Base-by-base conservation (phyloP, 2,329 filamentous ascomycete genomes). In the Zalaria obscura region DNA sequence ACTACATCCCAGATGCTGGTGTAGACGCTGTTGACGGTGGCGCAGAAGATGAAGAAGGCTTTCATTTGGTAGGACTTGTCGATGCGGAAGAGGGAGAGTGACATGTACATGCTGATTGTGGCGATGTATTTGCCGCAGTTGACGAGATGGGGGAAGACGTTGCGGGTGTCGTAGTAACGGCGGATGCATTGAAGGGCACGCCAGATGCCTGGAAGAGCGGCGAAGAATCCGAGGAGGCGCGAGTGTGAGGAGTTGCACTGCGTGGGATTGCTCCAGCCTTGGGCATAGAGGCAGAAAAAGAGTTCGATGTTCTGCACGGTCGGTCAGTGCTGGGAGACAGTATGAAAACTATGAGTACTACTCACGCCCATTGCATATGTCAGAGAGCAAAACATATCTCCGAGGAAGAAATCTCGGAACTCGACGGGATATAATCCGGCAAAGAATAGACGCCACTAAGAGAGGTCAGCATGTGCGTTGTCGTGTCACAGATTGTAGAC, bases 381-480 rank as follows among this genome's bases (percentile, higher is more conserved):
- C 42, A 93, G 69, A 3, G 91, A 96, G 62, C 89, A 96, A 61
- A 93, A 94, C 70, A 96, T 95, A 58, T 98, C 91, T 40, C 91
- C 91, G 0, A 96, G 72, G 61, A 95, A 96, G 64, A 98, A 96
- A 61, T 98, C 91, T 44, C 88, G 77, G 59, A 96, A 98, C 58
- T 96, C 89, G 39, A 98, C 91, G 1, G 86, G 86, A 54, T 93
- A 95, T 18, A 93, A 59, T 3, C 88, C 88, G 9, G 89, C 85
- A 38, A 89, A 72, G 40, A 93, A 65, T 11, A 96, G 69, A 46
- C 91, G 83, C 75, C 83, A 93, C 81, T 91, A 48, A 5, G 7
- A 8, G 3, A 3, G 5, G 42, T 68, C 47, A 68, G 60, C 45
- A 28, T 40, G 8, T 2, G 4, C 11, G 26, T 7, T 42, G 10